These are phyloP conservation scores for Mentha longifolia DNA, from an alignment of 257 asterid genomes.

Conservation along the genomic window DNA sequence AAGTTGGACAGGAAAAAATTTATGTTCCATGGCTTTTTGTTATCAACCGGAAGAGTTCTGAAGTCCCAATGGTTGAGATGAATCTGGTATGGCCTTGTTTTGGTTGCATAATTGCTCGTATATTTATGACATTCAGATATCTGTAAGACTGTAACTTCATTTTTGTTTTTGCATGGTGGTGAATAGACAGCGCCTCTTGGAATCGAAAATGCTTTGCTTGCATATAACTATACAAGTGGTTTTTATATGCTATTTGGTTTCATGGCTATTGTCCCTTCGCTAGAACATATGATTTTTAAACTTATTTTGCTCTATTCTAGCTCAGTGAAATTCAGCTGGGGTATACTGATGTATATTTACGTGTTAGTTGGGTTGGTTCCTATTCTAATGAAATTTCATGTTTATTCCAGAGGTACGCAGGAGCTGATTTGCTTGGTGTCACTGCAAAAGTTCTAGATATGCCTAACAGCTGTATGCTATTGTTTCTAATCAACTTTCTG, in stretches of 20 bases:
- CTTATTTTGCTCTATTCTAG: neutral
- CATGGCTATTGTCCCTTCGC: constrained; percentile 3
- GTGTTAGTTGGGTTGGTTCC: constrained; percentile 20
- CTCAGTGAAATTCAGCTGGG: constrained; percentile 13
- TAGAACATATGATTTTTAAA: constrained; percentile 13
- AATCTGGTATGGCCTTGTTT: constrained; percentile 64
- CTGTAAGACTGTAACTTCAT: neutral
- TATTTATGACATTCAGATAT: neutral
- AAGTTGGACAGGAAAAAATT: constrained; percentile 92
- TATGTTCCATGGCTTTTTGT: constrained; percentile 90
- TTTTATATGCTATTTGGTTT: constrained; percentile 18
- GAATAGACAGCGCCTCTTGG: neutral
- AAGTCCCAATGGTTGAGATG: constrained; percentile 94
- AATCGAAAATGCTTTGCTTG: constrained; percentile 3
- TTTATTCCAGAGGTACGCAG: constrained; percentile 74
- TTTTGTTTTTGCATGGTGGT: neutral
- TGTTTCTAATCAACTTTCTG: constrained; percentile 27
- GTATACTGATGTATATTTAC: constrained; percentile 4
- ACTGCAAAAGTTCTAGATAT: constrained; percentile 81
- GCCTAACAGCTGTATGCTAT: constrained; percentile 72
- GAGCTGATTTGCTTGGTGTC: constrained; percentile 85
- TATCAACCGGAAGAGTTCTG: constrained; percentile 84
- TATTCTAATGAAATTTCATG: constrained; percentile 36
- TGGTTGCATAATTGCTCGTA: constrained; percentile 17
- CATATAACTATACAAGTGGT: constrained; percentile 9